phyloP scores from a whole-genome alignment of 345 rosid genomes.

The Corchorus capsularis region DNA sequence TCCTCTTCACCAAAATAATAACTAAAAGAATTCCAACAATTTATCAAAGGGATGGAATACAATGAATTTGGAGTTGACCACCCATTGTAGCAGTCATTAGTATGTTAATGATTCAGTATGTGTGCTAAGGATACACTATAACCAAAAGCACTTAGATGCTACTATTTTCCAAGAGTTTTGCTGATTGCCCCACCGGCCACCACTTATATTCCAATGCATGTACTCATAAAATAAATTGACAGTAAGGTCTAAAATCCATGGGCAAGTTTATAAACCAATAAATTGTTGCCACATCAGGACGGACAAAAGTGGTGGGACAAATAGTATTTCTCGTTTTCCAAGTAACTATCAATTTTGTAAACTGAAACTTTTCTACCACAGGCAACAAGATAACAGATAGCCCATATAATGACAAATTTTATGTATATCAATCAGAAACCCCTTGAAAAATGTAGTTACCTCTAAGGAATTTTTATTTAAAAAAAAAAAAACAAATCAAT shows the following conservation, averaged over 20 bases:
- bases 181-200: too few relatives aligned
- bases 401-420: not conserved
- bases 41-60: not conserved
- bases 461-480: not conserved
- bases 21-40: not conserved
- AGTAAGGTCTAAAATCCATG: too few relatives aligned
- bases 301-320: too few relatives aligned
- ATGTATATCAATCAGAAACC: not conserved
- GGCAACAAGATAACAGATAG: not conserved
- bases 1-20: not conserved
- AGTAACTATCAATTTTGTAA: not conserved
- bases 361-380: not conserved
- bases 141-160: not conserved
- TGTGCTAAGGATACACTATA: not conserved
- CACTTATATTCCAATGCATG: too few relatives aligned
- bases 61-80: not conserved
- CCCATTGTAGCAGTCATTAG: not conserved
- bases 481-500: not conserved
- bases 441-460: not conserved
- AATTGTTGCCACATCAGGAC: too few relatives aligned
- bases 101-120: not conserved
- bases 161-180: too few relatives aligned
- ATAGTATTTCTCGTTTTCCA: not conserved
- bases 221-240: too few relatives aligned
- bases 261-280: too few relatives aligned